Percentiles rank a stretch among this genome's conserved stretches.
Conservation (phyloP, 2,329 filamentous ascomycete species). For the Dactylellina drechsleri region DNA sequence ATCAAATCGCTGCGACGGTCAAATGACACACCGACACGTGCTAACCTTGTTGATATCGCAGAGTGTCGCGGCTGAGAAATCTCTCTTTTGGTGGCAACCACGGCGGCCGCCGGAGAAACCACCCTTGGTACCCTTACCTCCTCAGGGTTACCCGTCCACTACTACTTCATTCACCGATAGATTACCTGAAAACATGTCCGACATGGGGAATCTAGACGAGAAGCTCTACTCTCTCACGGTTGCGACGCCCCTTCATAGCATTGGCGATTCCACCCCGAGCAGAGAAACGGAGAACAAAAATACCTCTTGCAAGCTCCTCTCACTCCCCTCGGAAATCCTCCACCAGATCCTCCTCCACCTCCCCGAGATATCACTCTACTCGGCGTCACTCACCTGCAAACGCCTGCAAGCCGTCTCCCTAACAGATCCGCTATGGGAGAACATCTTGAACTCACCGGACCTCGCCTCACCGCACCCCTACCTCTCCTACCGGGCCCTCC, state of each 20-base stretch:
- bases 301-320: slow-evolving; percentile 8
- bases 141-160: background rate
- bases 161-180: slow-evolving; percentile 9
- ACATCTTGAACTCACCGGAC: slow-evolving; percentile 43
- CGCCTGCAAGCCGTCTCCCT: slow-evolving; percentile 34
- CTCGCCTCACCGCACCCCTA: slow-evolving; percentile 57
- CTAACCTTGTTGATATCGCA: slow-evolving; percentile 52
- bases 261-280: slow-evolving; percentile 5
- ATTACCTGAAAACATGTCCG: slow-evolving; percentile 18
- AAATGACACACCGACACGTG: slow-evolving; percentile 42
- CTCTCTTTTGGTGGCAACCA: slow-evolving; percentile 33
- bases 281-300: background rate
- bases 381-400: slow-evolving; percentile 41
- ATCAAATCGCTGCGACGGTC: background rate
- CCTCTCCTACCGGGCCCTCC: slow-evolving; percentile 54
- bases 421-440: slow-evolving; percentile 48
- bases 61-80: slow-evolving; percentile 44
- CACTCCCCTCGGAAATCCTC: slow-evolving; percentile 44
- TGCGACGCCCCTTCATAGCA: background rate
- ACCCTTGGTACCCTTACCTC: background rate
- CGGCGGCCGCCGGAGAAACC: slow-evolving; percentile 9
- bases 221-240: slow-evolving; percentile 4
- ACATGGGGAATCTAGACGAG: background rate
- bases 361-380: slow-evolving; percentile 50
- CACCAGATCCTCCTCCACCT: slow-evolving; percentile 45